These are phyloP conservation scores for Pseudogymnoascus verrucosus DNA, from an alignment of 2,329 filamentous ascomycete species.

Conservation along the genomic window DNA sequence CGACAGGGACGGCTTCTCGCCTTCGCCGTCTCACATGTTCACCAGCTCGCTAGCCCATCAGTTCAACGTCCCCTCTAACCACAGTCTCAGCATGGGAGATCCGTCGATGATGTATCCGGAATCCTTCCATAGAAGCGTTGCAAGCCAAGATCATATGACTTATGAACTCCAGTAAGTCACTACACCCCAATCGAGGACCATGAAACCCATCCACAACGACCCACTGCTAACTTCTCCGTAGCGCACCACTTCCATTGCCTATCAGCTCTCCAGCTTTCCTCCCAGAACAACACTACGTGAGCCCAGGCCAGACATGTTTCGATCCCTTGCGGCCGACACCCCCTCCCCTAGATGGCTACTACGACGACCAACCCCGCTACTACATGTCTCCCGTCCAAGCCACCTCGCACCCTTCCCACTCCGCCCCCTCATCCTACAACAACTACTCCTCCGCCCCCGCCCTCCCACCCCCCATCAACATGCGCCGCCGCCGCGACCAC, in stretches of 20 bases:
- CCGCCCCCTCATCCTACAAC: background rate
- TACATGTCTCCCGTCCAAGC: slow-evolving; percentile 15
- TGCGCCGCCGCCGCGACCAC: slow-evolving; percentile 6
- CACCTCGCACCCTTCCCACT: slow-evolving; percentile 17
- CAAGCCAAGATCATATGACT: background rate
- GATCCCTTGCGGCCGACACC: background rate
- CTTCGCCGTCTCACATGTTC: background rate
- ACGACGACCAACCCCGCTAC: background rate
- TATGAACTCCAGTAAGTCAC: background rate
- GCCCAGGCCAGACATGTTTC: background rate
- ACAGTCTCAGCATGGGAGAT: background rate
- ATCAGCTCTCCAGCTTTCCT: background rate
- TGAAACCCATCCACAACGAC: background rate
- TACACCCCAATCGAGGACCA: background rate
- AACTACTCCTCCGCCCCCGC: slow-evolving; percentile 10
- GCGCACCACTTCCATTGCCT: background rate
- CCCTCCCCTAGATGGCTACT: background rate
- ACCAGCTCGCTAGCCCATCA: background rate
- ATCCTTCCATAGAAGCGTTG: background rate
- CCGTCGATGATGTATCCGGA: background rate
- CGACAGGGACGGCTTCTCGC: background rate
- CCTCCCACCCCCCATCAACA: slow-evolving; percentile 7
- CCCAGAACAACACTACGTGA: slow-evolving; percentile 1
- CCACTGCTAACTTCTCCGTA: background rate
- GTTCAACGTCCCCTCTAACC: background rate